phyloP scores from a whole-genome alignment of 441 rosid genomes.

The Flueggea neowawraea region DNA sequence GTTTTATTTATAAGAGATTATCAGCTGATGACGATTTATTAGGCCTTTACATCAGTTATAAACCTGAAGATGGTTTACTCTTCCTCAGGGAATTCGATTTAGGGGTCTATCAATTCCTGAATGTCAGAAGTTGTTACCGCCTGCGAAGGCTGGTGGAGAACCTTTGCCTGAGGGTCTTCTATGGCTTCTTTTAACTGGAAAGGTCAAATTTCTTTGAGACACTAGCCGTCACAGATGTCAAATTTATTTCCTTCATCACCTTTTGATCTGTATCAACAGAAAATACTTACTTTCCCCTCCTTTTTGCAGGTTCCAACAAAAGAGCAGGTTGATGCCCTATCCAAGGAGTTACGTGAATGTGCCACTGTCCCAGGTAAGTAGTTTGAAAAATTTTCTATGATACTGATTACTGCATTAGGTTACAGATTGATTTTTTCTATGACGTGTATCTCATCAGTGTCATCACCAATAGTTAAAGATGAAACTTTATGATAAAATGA shows the following conservation, averaged over 20 bases:
- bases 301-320: constrained; percentile 75
- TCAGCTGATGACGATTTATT: too few relatives aligned
- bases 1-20: too few relatives aligned
- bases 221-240: constrained; percentile 1
- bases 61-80: constrained; percentile 10
- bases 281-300: not conserved
- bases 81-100: constrained; percentile 86
- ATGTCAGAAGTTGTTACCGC: constrained; percentile 92
- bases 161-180: constrained; percentile 97
- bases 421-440: too few relatives aligned
- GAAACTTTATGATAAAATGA: too few relatives aligned
- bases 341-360: constrained; percentile 73
- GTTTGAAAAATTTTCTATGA: constrained; percentile 7
- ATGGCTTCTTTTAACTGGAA: constrained; percentile 98
- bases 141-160: constrained; percentile 84
- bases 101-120: constrained; percentile 95
- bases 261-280: not conserved
- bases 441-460: too few relatives aligned
- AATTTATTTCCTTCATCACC: not conserved
- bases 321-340: constrained; percentile 83
- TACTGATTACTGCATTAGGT: too few relatives aligned
- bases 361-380: constrained; percentile 84
- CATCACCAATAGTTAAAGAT: too few relatives aligned
- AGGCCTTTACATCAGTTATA: too few relatives aligned
- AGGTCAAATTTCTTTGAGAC: constrained; percentile 35